phyloP scores from a whole-genome alignment of 441 rosid species.

The Erodium trifolium region DNA sequence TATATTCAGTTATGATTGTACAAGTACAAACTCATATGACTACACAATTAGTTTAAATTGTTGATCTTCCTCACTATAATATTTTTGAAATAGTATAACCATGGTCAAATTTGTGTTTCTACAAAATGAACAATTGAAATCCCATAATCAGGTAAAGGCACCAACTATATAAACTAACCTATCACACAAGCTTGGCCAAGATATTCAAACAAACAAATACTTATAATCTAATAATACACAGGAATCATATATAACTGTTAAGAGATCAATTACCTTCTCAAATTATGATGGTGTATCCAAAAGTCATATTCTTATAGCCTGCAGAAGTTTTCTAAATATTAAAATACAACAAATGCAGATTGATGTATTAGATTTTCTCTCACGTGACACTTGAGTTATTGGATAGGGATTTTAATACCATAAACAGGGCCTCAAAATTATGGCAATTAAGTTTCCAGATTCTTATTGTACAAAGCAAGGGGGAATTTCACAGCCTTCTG shows the following conservation, averaged over 20 bases:
- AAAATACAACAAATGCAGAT: not conserved
- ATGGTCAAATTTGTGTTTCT: not conserved
- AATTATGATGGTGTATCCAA: not conserved
- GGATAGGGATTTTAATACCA: no score
- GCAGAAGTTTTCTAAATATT: not conserved
- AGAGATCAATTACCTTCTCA: not conserved
- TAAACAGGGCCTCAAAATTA: not conserved
- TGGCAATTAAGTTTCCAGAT: constrained; percentile 2
- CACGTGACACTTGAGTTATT: no score
- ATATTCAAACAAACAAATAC: not conserved
- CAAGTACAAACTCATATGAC: not conserved
- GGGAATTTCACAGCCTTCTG: not conserved
- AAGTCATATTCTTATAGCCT: not conserved
- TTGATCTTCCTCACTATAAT: not conserved
- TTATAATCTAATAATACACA: not conserved
- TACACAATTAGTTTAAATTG: not conserved
- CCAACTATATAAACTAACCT: constrained; percentile 1
- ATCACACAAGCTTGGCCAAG: constrained; percentile 4
- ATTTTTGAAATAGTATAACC: not conserved
- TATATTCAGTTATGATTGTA: not conserved
- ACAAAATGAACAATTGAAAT: not conserved
- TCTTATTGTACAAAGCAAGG: not conserved
- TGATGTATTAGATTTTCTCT: no score
- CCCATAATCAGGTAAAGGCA: constrained; percentile 1
- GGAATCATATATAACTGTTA: not conserved